Conservation (phyloP, 2,329 filamentous ascomycete species). For the Phialophora chinensis region DNA sequence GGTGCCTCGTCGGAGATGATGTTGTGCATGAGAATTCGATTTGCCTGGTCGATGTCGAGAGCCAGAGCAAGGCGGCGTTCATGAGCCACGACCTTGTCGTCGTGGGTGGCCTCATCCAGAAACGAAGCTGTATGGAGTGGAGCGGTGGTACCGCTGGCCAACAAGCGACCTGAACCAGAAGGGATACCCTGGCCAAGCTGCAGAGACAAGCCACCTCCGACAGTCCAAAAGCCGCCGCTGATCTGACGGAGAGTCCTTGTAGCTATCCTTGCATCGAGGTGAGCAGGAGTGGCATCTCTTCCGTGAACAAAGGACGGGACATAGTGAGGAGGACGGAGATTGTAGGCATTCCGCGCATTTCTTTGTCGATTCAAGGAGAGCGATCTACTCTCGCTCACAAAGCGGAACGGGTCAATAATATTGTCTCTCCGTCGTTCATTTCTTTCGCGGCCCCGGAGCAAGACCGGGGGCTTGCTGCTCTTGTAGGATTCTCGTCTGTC, state of each 20-base stretch:
- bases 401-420: slow-evolving; percentile 60
- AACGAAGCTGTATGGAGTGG: slow-evolving; percentile 66
- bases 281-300: slow-evolving; percentile 60
- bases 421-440: slow-evolving; percentile 52
- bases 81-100: slow-evolving; percentile 71
- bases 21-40: slow-evolving; percentile 64
- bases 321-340: slow-evolving; percentile 33
- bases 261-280: slow-evolving; percentile 41
- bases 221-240: slow-evolving; percentile 77
- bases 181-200: slow-evolving; percentile 57
- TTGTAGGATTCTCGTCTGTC: slow-evolving; percentile 52
- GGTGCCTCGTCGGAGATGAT: not conserved
- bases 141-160: slow-evolving; percentile 75
- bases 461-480: slow-evolving; percentile 54
- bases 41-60: slow-evolving; percentile 74
- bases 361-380: slow-evolving; percentile 29
- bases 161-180: slow-evolving; percentile 67
- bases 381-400: slow-evolving; percentile 44
- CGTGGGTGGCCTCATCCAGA: slow-evolving; percentile 55
- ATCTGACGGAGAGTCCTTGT: slow-evolving; percentile 53
- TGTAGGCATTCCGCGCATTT: slow-evolving; percentile 26
- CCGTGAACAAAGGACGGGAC: slow-evolving; percentile 43
- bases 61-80: slow-evolving; percentile 78
- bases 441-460: slow-evolving; percentile 50
- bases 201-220: slow-evolving; percentile 71